Conservation (phyloP, 306 rosid species). For the Fragaria vesca region DNA sequence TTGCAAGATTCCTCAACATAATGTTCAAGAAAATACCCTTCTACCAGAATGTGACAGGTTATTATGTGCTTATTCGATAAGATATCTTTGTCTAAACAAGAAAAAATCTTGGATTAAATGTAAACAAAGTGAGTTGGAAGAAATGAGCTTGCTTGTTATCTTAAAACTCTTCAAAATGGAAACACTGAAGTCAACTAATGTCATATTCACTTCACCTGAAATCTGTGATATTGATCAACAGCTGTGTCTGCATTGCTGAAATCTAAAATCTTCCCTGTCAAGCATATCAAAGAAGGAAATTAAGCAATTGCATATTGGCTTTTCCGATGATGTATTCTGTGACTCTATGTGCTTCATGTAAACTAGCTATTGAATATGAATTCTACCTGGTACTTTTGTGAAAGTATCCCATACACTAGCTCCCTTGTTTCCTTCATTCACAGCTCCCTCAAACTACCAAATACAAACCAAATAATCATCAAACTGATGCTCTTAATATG, state of each 20-base stretch:
- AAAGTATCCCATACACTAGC: conserved; percentile 87
- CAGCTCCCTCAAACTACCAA: conserved; percentile 83
- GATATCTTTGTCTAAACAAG: not conserved
- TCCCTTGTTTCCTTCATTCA: conserved; percentile 87
- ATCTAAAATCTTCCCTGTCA: conserved; percentile 80
- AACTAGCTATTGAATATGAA: not conserved
- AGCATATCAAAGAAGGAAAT: conserved; percentile 19
- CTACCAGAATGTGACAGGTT: not conserved
- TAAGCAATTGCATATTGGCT: not conserved
- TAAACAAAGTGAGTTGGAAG: conserved; percentile 6
- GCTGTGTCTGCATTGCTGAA: conserved; percentile 92
- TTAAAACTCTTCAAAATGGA: conserved; percentile 11
- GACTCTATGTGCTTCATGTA: not conserved
- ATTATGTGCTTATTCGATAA: not conserved
- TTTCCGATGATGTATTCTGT: not conserved
- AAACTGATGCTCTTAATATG: not conserved
- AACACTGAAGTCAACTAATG: conserved; percentile 22
- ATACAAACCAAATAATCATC: conserved; percentile 16
- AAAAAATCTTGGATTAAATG: conserved; percentile 2
- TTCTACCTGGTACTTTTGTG: conserved; percentile 59
- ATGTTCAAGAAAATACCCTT: not conserved
- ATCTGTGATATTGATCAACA: conserved; percentile 95
- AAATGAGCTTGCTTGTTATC: conserved; percentile 16
- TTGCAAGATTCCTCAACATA: not conserved
- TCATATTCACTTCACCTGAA: conserved; percentile 50